Base-by-base conservation (phyloP, 305 asterid genomes). In the Withania somnifera region DNA sequence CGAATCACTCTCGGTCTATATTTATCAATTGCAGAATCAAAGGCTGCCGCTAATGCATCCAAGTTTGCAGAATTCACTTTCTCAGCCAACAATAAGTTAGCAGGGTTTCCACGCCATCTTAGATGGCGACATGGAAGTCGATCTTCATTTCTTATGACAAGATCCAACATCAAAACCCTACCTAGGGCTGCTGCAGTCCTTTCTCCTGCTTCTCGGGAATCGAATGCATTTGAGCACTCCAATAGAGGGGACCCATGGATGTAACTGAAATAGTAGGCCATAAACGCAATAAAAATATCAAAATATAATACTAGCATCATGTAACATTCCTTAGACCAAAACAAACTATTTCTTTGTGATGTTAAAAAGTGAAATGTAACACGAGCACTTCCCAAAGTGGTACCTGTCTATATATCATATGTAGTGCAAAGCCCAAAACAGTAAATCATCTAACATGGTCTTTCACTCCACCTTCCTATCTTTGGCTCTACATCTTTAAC, bases 71-170 rank as follows among this genome's bases (percentile, higher is more conserved):
- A 68, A 76, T 88, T 87, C 82, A 84, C 81, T 84, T 90, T 93
- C 63, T 94, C 98, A 78, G 99, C 91, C 90, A 92, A 87, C 84
- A 96, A 92, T 82, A 96, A 87, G 78, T 94, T 96, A 61, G 98
- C 95, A 19, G 89, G 85, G 89, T 96, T 96, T 79, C 99, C 99
- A 45, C 99, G 97, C 98, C 98, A 96, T 86, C 97, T 84, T 51
- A 96, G 97, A 80, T 91, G 95, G 84, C 95, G 97, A 87, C 98
- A 96, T 84, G 99, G 99, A 73, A 96, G 97, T 54, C 98, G 91
- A 75, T 96, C 99, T 86, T 96, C 99, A 68, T 96, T 96, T 89
- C 99, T 91, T 85, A 96, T 96, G 81, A 94, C 98, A 82, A 96
- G 98, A 91, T 94, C 99, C 89, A 96, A 84, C 93, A 96, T 80